These are phyloP conservation scores for Paecilomyces formosus DNA, from an alignment of 2,329 filamentous ascomycete genomes.

Conservation along the genomic window DNA sequence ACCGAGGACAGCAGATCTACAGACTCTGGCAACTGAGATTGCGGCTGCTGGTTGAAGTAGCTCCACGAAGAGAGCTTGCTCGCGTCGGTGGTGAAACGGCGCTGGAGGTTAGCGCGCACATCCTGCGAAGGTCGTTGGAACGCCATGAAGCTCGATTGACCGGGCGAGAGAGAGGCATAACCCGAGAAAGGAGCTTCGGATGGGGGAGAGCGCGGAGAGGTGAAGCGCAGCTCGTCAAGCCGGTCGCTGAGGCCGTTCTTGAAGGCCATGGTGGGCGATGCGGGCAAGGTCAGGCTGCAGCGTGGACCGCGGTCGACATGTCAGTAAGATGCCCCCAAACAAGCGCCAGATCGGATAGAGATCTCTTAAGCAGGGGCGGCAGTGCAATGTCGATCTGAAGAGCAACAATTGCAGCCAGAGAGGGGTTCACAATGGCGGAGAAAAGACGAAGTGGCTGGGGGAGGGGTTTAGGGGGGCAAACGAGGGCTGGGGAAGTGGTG, in stretches of 20 bases:
- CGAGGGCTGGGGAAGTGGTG: constrained; percentile 7
- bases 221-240: constrained; percentile 75
- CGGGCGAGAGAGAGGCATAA: constrained; percentile 64
- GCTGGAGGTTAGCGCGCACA: constrained; percentile 68
- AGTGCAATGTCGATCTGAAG: background rate
- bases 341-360: background rate
- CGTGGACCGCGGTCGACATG: background rate
- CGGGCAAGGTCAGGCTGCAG: constrained; percentile 13
- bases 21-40: constrained; percentile 46
- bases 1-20: constrained; percentile 48
- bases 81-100: constrained; percentile 90
- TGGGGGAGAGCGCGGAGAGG: constrained; percentile 67
- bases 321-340: background rate
- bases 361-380: background rate
- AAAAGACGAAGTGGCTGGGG: constrained; percentile 7
- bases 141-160: constrained; percentile 57
- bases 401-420: background rate
- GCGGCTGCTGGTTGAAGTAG: constrained; percentile 52
- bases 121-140: constrained; percentile 54
- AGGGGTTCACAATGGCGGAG: constrained; percentile 1
- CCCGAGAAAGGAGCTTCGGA: constrained; percentile 69
- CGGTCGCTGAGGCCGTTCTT: constrained; percentile 55
- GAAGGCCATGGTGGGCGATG: constrained; percentile 52
- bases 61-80: constrained; percentile 70
- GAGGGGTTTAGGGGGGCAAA: constrained; percentile 8